Evolutionary conservation across 345 rosid species (phyloP).

Genomic region (Hibiscus syriacus): DNA sequence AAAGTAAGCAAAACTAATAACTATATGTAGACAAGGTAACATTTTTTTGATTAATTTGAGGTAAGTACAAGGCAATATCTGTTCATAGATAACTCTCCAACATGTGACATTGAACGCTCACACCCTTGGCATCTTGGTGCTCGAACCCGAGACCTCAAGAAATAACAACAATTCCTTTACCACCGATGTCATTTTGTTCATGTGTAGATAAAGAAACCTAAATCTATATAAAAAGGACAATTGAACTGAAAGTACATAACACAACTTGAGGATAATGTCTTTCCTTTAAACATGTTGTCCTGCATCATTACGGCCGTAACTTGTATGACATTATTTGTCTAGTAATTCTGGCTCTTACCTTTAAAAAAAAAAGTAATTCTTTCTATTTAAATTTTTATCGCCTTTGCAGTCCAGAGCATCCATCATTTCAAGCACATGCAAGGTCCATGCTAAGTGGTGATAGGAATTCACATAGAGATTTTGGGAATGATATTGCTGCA

Average conservation of each 20-base stretch:
- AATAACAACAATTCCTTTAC: too few species aligned
- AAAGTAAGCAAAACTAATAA: not conserved
- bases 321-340: not conserved
- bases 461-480: conserved; percentile 1
- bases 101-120: too few species aligned
- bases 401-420: conserved; percentile 12
- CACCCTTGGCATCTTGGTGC: too few species aligned
- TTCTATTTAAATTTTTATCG: too few species aligned
- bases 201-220: too few species aligned
- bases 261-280: not conserved
- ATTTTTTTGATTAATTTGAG: too few species aligned
- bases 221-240: not conserved
- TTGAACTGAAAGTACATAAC: not conserved
- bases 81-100: too few species aligned
- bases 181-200: too few species aligned
- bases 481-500: not conserved
- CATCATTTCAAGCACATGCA: conserved; percentile 14
- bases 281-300: not conserved
- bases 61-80: too few species aligned
- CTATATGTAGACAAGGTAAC: not conserved
- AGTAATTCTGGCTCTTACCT: not conserved
- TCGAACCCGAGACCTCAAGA: too few species aligned
- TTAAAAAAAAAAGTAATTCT: too few species aligned
- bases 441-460: conserved; percentile 5
- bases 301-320: not conserved